Percentiles rank a stretch among this genome's conserved stretches.
Conservation (phyloP, 2,329 filamentous ascomycete genomes). For the Acrodontium crateriforme region DNA sequence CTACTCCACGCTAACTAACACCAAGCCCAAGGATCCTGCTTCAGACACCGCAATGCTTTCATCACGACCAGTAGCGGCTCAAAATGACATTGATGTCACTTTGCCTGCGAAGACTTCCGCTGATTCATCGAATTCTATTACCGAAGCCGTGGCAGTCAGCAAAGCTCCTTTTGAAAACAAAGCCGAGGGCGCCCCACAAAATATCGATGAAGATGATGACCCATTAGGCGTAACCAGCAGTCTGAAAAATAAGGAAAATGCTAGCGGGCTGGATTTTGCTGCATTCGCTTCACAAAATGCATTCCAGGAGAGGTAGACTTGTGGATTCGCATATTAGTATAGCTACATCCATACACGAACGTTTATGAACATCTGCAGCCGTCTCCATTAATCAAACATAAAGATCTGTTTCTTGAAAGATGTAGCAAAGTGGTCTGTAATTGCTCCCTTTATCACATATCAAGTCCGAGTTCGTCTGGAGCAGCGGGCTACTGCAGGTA, state of each 20-base stretch:
- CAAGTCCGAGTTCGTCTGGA: no score
- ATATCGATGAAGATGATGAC: slow-evolving; percentile 30
- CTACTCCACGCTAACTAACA: background rate
- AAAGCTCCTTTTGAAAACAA: slow-evolving; percentile 1
- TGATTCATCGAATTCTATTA: no score
- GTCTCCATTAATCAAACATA: no score
- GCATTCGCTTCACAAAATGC: slow-evolving; percentile 11
- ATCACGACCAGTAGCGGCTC: slow-evolving; percentile 3
- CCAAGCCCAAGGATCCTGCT: background rate
- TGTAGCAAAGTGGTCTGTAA: no score
- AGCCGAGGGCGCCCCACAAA: background rate
- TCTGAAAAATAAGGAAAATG: slow-evolving; percentile 1
- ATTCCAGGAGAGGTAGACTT: slow-evolving; percentile 5
- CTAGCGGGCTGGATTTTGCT: slow-evolving; percentile 7
- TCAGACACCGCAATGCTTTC: background rate
- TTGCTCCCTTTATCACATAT: no score
- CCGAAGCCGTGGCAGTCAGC: no score
- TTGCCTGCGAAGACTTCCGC: slow-evolving; percentile 4
- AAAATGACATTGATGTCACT: slow-evolving; percentile 4
- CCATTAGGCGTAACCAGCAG: slow-evolving; percentile 7
- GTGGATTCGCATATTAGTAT: no score
- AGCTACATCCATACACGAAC: no score
- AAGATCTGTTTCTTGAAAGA: no score
- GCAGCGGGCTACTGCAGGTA: no score
- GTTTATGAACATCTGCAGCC: no score